Base-by-base conservation (phyloP, 2,329 filamentous ascomycete genomes). In the Parasarocladium wereldwijsianum region DNA sequence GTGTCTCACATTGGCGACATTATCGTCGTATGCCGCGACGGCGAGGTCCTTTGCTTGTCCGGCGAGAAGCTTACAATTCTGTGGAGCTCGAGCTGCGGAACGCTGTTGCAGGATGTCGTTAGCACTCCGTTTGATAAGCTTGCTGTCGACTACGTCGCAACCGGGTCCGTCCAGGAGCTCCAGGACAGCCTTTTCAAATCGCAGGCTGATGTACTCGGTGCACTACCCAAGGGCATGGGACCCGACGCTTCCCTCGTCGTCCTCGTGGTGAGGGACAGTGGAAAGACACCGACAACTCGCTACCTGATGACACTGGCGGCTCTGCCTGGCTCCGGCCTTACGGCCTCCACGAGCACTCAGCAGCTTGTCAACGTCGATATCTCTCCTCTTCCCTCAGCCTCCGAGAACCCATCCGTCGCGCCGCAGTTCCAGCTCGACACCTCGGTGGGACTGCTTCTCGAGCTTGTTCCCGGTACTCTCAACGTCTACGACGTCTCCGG, bases 401-500 rank as follows among this genome's bases (percentile, higher is more conserved):
- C 34, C 11, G 33, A 38, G 9, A 26, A 35, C 12, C 17, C 37
- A 13, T 32, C 36, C n/a, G 28, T 35, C 10, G 17, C 38, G 12
- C 38, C 46, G 4, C 43, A 39, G 7, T 76, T 69, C 41, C 62
- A 66, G 17, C 51, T 83, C 2, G 71, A 85, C 38, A 54, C 71
- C 15, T 64, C 66, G 13, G 68, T 70, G 3, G 79, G 78, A 9
- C 62, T 64, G 22, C 52, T 86, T 4, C 62, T 80, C 35, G 64
- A 76, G 42, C 57, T 82, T 2, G 46, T 56, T 10, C 54, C 59
- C 14, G 64, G 62, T 8, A 52, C 46, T 1, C 54, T 86, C 12
- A 60, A 57, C 16, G 67, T 72, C 3, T 81, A 75, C 46, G 71
- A 81, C 36, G 52, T 85, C 19, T 68, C 66, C 11, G 61, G 64